These are phyloP conservation scores for Colletotrichum spinosum DNA, from an alignment of 2,329 filamentous ascomycete genomes.

Conservation along the genomic window DNA sequence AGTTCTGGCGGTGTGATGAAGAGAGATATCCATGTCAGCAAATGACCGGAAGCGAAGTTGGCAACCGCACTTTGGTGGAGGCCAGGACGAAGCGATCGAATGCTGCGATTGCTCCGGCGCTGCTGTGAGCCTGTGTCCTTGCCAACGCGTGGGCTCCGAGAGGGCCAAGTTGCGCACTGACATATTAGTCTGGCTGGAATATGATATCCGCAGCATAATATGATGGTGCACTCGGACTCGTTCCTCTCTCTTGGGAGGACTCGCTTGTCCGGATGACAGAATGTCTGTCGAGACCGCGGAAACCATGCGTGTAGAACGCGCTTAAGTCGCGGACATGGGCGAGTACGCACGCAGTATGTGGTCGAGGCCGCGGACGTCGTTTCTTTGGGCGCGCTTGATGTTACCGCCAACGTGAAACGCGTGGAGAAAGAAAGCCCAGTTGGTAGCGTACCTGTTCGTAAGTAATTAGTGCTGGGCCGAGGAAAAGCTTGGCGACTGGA, in stretches of 20 bases:
- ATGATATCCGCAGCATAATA: too few species aligned
- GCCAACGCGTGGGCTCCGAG: conserved; percentile 1
- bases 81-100: conserved; percentile 2
- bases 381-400: conserved; percentile 22
- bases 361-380: not conserved
- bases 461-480: conserved; percentile 12
- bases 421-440: conserved; percentile 12
- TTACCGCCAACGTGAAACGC: conserved; percentile 16
- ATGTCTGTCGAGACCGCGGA: too few species aligned
- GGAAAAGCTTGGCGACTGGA: conserved; percentile 29
- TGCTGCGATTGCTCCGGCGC: conserved; percentile 3
- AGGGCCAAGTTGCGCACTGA: conserved; percentile 20
- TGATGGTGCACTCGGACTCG: too few species aligned
- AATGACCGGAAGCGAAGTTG: conserved; percentile 36
- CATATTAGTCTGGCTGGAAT: conserved; percentile 2
- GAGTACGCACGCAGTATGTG: too few species aligned
- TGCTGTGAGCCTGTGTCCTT: conserved; percentile 9
- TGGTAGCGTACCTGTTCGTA: not conserved
- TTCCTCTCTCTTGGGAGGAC: too few species aligned
- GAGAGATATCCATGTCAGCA: conserved; percentile 10
- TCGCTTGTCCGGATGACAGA: too few species aligned
- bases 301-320: too few species aligned
- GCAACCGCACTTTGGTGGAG: conserved; percentile 22
- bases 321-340: too few species aligned
- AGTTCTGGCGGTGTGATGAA: conserved; percentile 23